Percentiles rank a stretch among this genome's conserved stretches.
phyloP scores from a whole-genome alignment of 768 basidiomycete genomes.

The Russula sp. region DNA sequence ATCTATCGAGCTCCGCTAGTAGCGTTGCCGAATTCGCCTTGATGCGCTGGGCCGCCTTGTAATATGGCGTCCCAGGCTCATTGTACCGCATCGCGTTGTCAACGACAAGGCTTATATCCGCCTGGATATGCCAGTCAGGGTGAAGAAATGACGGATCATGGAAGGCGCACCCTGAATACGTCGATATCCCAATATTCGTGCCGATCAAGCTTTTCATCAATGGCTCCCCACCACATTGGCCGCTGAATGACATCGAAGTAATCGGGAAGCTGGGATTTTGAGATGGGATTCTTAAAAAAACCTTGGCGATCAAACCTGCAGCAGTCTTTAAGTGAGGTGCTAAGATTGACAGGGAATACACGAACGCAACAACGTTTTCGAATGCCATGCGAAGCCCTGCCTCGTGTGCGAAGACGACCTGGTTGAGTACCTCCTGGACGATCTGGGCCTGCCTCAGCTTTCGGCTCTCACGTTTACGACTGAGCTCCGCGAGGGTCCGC shows the following conservation, averaged over 20 bases:
- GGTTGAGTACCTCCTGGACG: slow-evolving; percentile 58
- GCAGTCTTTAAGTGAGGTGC: background rate
- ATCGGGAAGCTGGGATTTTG: slow-evolving; percentile 72
- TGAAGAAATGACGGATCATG: background rate
- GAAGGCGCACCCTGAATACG: slow-evolving; percentile 53
- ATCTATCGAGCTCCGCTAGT: slow-evolving; percentile 37
- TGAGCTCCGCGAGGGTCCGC: slow-evolving; percentile 56
- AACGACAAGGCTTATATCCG: slow-evolving; percentile 78
- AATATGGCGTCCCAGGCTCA: slow-evolving; percentile 59
- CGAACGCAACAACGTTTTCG: slow-evolving; percentile 65
- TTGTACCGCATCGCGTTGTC: slow-evolving; percentile 88
- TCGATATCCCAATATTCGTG: slow-evolving; percentile 78
- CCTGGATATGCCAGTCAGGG: slow-evolving; percentile 36
- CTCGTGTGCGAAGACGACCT: slow-evolving; percentile 62
- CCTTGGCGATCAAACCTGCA: slow-evolving; percentile 65
- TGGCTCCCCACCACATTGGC: slow-evolving; percentile 86
- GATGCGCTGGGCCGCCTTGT: slow-evolving; percentile 65
- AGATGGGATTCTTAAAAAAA: slow-evolving; percentile 80
- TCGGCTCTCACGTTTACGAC: slow-evolving; percentile 71
- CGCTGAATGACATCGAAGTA: slow-evolving; percentile 81
- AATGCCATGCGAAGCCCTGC: slow-evolving; percentile 55
- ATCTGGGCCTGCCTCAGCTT: slow-evolving; percentile 68
- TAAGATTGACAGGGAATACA: slow-evolving; percentile 8
- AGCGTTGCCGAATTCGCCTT: slow-evolving; percentile 40
- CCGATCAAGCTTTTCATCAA: slow-evolving; percentile 74